Evolutionary conservation across 305 asterid genomes (phyloP).

Genomic region (Plantago rigida): DNA sequence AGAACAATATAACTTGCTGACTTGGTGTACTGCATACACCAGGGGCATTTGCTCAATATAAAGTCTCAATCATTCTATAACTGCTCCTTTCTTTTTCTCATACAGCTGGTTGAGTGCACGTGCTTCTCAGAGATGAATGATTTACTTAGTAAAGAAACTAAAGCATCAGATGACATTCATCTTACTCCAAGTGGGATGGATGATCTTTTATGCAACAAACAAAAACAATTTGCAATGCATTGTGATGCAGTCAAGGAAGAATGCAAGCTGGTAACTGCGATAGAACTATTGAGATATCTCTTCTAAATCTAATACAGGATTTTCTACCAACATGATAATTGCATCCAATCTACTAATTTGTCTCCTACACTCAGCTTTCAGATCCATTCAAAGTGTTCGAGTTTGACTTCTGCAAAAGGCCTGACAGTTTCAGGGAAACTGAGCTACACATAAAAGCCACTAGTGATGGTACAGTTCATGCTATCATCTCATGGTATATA

Average conservation of each 20-base stretch:
- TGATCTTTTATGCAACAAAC: slow-evolving; percentile 42
- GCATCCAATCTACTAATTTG: slow-evolving; percentile 24
- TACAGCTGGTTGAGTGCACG: slow-evolving; percentile 77
- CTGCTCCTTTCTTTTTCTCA: neutral
- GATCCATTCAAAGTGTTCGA: slow-evolving; percentile 87
- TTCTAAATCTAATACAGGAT: neutral
- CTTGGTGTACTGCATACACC: neutral
- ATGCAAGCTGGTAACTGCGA: slow-evolving; percentile 54
- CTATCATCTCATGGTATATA: slow-evolving; percentile 80
- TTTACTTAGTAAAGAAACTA: slow-evolving; percentile 53
- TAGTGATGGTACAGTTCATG: slow-evolving; percentile 71
- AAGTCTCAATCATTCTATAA: neutral
- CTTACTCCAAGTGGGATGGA: slow-evolving; percentile 60
- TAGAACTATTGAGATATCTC: slow-evolving; percentile 2
- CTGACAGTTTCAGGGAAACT: slow-evolving; percentile 61
- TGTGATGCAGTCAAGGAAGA: slow-evolving; percentile 66
- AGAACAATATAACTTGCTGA: slow-evolving; percentile 14
- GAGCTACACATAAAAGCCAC: slow-evolving; percentile 57
- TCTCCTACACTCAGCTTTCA: slow-evolving; percentile 53
- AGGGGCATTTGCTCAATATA: neutral
- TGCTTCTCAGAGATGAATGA: slow-evolving; percentile 58
- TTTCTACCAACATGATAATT: slow-evolving; percentile 5
- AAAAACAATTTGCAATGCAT: slow-evolving; percentile 70
- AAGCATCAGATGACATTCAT: slow-evolving; percentile 51
- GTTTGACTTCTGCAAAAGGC: slow-evolving; percentile 90